A percentile compares a stretch with the other conserved stretches of the same genome.
These are phyloP conservation scores for Lyophyllum atratum DNA, from an alignment of 768 basidiomycete species.

Conservation along the genomic window DNA sequence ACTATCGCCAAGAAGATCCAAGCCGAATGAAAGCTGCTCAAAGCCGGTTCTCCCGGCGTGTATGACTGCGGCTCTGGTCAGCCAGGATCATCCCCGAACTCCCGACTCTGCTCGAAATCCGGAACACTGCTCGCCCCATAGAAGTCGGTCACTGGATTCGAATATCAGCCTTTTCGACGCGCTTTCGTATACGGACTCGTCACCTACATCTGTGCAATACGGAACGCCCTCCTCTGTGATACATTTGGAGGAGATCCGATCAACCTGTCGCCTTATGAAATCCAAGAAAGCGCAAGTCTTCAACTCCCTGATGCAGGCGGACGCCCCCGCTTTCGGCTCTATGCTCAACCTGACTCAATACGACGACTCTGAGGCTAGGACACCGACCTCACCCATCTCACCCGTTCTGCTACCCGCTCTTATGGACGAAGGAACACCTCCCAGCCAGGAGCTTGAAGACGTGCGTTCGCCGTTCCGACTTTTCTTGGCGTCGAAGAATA, in stretches of 20 bases:
- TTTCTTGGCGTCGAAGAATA: constrained; percentile 10
- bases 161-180: neutral
- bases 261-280: constrained; percentile 14
- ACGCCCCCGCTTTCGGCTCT: neutral
- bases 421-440: too few species aligned
- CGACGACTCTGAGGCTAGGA: neutral
- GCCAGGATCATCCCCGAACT: neutral
- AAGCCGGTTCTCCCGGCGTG: neutral
- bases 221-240: neutral
- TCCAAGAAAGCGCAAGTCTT: neutral
- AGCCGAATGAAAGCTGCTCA: neutral
- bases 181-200: neutral
- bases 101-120: neutral
- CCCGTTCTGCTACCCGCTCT: too few species aligned
- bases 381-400: neutral
- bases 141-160: neutral
- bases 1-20: constrained; percentile 14
- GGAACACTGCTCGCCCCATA: neutral
- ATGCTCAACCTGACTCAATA: neutral
- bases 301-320: neutral
- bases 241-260: constrained; percentile 4
- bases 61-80: neutral
- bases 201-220: neutral
- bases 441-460: neutral
- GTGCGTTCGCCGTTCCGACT: constrained; percentile 11